Evolutionary conservation across 176 grass and related monocot species (phyloP), one percentile per base, ranked within the genome.

Genomic region (Carex kokanica): DNA sequence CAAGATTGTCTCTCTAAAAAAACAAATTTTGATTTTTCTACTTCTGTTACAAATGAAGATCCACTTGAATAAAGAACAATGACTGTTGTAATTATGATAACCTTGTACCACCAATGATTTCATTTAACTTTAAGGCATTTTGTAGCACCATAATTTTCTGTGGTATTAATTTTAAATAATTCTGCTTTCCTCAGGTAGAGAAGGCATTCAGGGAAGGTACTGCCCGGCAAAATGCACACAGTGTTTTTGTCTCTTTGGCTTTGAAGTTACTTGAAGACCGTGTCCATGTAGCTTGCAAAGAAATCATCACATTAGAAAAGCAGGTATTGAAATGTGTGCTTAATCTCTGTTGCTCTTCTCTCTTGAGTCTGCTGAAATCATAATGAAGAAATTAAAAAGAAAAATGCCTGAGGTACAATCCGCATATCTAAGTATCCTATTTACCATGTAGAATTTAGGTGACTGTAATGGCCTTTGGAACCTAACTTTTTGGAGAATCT

Each of bases 151-250:
- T 0, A 31, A 53, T 27, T 18, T 78, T 55, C 5, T 78, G 23
- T 55, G 17, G 21, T 49, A 23, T 74, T 55, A 56, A 56, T 12
- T 54, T 77, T 17, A 78, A 32, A 31, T 49, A 15, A 54, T 56
- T 78, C 29, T 51, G 36, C n/a, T 53, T 78, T 63, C 79, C 79
- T 79, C 83, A 97, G 94, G 88, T 94, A 81, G 94, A 97, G 80
- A 97, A 97, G 72, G 94, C 94, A 66, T 97, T 97, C 81, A 94
- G 94, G 87, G 93, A 99, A 93, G 96, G 91, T 32, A 93, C 93
- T 17, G 93, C 96, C 20, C 89, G 91, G 27, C 96, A 95, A 92
- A 95, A 99, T 87, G 89, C 93, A 20, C 91, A 95, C 64, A 93
- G 96, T 88, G 86, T 99, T 58, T 99, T 99, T 90, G 91, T 95